A percentile compares a stretch with the other conserved stretches of the same genome.
Evolutionary conservation across 2,329 filamentous ascomycete genomes (phyloP).

Genomic region (Phyllosticta ampelicida): DNA sequence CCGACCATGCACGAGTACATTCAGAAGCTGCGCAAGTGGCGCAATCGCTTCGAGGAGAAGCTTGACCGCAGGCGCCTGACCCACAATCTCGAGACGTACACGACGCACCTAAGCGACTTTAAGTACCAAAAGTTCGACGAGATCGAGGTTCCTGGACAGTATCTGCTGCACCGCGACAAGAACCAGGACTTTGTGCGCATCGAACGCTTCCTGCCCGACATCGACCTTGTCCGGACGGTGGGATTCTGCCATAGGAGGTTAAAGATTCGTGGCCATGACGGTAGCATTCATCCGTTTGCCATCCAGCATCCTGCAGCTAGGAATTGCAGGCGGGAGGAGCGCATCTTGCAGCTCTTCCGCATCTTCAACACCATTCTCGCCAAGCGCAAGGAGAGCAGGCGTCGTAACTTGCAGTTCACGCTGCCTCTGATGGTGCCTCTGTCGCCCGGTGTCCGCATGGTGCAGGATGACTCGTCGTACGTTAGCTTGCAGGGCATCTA

Average conservation of each 20-base stretch:
- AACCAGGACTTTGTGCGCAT: constrained; percentile 98
- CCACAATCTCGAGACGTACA: constrained; percentile 72
- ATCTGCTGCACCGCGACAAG: constrained; percentile 94
- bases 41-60: constrained; percentile 96
- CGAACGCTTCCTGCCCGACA: constrained; percentile 88
- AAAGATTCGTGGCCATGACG: constrained; percentile 94
- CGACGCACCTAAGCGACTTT: constrained; percentile 89
- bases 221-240: constrained; percentile 84
- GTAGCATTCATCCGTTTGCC: constrained; percentile 91
- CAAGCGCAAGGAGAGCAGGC: constrained; percentile 89
- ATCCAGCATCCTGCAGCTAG: constrained; percentile 91
- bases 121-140: constrained; percentile 97
- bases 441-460: constrained; percentile 85
- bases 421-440: constrained; percentile 92
- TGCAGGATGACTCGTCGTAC: constrained; percentile 91
- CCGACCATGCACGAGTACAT: constrained; percentile 99
- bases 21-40: constrained; percentile 88
- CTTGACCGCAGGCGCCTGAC: constrained; percentile 70
- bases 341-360: constrained; percentile 90
- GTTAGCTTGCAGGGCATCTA: constrained; percentile 91
- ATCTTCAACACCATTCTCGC: constrained; percentile 89
- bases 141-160: constrained; percentile 94
- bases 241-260: constrained; percentile 85
- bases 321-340: constrained; percentile 86
- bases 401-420: constrained; percentile 91